Evolutionary conservation across 306 rosid genomes (phyloP), one percentile per base, ranked within the genome.

Genomic region (Pueraria montana): DNA sequence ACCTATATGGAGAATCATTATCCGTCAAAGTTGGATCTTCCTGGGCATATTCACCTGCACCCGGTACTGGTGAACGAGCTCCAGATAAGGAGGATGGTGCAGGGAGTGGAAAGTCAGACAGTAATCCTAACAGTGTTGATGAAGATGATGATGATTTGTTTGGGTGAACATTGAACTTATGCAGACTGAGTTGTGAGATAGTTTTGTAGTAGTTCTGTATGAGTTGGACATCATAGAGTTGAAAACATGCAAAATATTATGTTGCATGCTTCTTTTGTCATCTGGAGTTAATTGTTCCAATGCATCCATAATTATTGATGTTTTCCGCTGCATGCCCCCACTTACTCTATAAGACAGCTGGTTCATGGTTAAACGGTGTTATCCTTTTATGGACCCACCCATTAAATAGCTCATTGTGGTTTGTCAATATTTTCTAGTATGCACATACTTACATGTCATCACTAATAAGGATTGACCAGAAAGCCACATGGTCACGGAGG

Each of bases 11-110:
- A 75, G 97, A 96, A 24, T 96, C 97, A 6, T 80, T 89, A 66
- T 83, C 94, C n/a, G 95, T 89, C 46, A 91, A 90, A 82, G 91
- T 90, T 63, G 99, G 99, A 73, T 90, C 96, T 40, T 91, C 99
- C 24, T 96, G 99, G 99, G 99, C 99, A 63, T 91, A 86, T 87
- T 72, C 98, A 49, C 82, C 92, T 50, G 84, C 46, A 64, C 71
- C 17, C 24, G 21, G 76, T 81, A 73, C 89, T 24, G 82, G 89
- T 43, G 89, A 76, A 67, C 74, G 32, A 48, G 79, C 85, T 74
- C 86, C 88, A 23, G 82, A 87, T 48, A 84, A 83, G 76, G 93
- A 84, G 76, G 92, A 88, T 36, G 79, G 70, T 6, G 82, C 63
- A 56, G 91, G 80, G 48, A 86, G 76, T 58, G 89, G 83, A 74